These are phyloP conservation scores for Zelonia costaricensis DNA, from an alignment of 208 protist genomes.

Conservation along the genomic window DNA sequence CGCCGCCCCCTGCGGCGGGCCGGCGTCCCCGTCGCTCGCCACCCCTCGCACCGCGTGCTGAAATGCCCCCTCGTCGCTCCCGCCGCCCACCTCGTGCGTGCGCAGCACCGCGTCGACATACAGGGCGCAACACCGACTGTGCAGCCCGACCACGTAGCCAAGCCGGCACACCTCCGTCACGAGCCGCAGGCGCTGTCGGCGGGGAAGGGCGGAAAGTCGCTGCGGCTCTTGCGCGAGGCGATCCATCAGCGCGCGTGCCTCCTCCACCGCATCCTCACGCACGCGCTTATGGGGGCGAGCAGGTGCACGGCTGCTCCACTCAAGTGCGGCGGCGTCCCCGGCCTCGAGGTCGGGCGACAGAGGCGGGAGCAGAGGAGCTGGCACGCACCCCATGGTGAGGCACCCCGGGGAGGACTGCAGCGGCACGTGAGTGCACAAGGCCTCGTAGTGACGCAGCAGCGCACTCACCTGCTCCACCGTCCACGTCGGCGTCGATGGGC, in stretches of 20 bases:
- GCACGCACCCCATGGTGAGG: background rate
- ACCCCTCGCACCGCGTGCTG: no score
- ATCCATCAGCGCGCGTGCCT: slow-evolving; percentile 15
- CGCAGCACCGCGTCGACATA: slow-evolving; percentile 21
- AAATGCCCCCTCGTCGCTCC: background rate
- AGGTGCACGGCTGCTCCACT: slow-evolving; percentile 6
- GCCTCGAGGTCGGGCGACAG: background rate
- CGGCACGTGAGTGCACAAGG: slow-evolving; percentile 8
- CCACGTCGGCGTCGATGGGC: no score
- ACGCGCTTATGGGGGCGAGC: background rate
- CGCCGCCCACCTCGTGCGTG: background rate
- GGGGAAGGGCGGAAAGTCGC: slow-evolving; percentile 6
- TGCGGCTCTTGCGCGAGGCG: slow-evolving; percentile 19
- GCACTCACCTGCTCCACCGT: slow-evolving; percentile 21
- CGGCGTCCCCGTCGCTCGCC: no score
- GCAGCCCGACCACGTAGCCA: slow-evolving; percentile 23
- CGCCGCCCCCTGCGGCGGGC: no score
- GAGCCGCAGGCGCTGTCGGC: slow-evolving; percentile 19
- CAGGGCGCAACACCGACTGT: slow-evolving; percentile 26
- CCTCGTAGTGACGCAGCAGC: slow-evolving; percentile 6
- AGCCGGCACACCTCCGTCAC: slow-evolving; percentile 24
- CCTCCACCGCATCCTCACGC: slow-evolving; percentile 1
- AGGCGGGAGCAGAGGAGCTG: background rate
- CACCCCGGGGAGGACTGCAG: slow-evolving; percentile 10
- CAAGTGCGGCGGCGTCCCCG: background rate